Evolutionary conservation across 495 filamentous ascomycete genomes (phyloP).

Genomic region (Tuber brumale): DNA sequence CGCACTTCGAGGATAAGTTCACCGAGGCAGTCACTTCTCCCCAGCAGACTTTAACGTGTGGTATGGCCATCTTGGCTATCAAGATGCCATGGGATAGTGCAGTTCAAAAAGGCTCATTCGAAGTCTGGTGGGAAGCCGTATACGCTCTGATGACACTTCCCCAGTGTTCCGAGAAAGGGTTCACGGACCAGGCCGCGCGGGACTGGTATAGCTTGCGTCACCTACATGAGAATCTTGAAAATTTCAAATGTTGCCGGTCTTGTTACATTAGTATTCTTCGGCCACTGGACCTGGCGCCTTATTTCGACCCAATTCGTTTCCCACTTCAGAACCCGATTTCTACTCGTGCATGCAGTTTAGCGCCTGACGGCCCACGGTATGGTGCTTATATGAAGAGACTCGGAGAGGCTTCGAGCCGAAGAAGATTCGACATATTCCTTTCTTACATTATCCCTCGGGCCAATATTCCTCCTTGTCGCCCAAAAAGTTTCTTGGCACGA

Average conservation of each 20-base stretch:
- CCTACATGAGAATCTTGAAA: slow-evolving; percentile 30
- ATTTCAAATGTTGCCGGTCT: slow-evolving; percentile 43
- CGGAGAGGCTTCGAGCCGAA: slow-evolving; percentile 29
- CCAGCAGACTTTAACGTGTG: slow-evolving; percentile 29
- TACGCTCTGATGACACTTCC: slow-evolving; percentile 32
- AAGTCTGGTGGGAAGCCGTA: slow-evolving; percentile 40
- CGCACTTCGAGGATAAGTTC: slow-evolving; percentile 40
- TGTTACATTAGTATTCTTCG: slow-evolving; percentile 42
- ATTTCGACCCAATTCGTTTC: slow-evolving; percentile 40
- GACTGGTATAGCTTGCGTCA: slow-evolving; percentile 43
- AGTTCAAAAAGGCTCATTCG: slow-evolving; percentile 37
- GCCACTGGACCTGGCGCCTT: slow-evolving; percentile 36
- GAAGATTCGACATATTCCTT: slow-evolving; percentile 33
- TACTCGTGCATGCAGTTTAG: slow-evolving; percentile 24
- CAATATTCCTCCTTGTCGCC: slow-evolving; percentile 39
- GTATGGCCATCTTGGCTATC: slow-evolving; percentile 35
- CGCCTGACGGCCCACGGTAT: slow-evolving; percentile 25
- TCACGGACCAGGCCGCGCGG: slow-evolving; percentile 38
- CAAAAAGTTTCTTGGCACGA: slow-evolving; percentile 37
- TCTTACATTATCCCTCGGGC: slow-evolving; percentile 36
- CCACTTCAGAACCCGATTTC: slow-evolving; percentile 29
- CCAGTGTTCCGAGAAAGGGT: slow-evolving; percentile 41
- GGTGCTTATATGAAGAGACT: slow-evolving; percentile 31
- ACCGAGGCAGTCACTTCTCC: slow-evolving; percentile 20
- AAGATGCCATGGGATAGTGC: slow-evolving; percentile 40